phyloP scores from a whole-genome alignment of 139 green algal species.

The Volvox reticuliferus region DNA sequence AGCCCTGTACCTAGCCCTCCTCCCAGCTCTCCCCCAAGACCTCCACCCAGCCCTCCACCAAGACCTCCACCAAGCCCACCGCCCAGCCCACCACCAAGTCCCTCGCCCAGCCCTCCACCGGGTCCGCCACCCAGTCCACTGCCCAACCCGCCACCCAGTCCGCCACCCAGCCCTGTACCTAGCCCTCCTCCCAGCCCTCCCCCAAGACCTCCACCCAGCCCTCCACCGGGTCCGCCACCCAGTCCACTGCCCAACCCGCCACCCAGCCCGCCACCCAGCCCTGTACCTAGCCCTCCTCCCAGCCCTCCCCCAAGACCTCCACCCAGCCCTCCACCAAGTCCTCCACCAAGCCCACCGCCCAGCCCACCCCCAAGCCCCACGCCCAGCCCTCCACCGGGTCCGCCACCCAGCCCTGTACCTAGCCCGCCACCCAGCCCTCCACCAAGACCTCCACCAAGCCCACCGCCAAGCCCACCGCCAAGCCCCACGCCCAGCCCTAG shows the following conservation, averaged over 20 bases:
- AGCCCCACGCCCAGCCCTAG: background rate
- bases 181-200: too few relatives aligned
- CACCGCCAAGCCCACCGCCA: background rate
- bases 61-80: too few relatives aligned
- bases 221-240: too few relatives aligned
- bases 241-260: background rate
- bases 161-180: too few relatives aligned
- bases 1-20: too few relatives aligned
- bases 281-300: background rate
- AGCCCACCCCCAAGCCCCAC: background rate
- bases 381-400: background rate
- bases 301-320: background rate
- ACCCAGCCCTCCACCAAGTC: background rate
- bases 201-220: too few relatives aligned
- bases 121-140: background rate
- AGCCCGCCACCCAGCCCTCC: background rate
- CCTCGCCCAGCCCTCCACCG: too few relatives aligned
- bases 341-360: background rate
- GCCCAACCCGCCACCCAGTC: background rate
- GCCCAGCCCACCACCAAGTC: too few relatives aligned
- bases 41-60: too few relatives aligned
- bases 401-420: background rate
- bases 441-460: background rate
- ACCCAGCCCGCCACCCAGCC: background rate
- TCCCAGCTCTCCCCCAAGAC: too few relatives aligned